Conservation (phyloP, 1,284 basidiomycete genomes). For the Sporisorium graminicola region DNA sequence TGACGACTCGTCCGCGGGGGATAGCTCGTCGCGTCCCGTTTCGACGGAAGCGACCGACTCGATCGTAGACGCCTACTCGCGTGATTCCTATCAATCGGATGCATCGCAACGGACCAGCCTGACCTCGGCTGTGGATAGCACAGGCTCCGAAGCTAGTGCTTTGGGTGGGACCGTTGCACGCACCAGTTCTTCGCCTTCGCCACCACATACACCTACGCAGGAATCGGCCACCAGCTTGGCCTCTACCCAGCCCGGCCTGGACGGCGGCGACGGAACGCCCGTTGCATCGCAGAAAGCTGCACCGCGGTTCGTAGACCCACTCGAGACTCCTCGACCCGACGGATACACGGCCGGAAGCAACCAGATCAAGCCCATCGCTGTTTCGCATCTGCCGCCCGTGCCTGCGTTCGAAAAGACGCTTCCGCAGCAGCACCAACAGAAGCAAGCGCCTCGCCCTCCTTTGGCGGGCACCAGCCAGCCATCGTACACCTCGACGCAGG, state of each 20-base stretch:
- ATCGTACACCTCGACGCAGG: conserved; percentile 10
- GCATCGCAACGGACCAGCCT: conserved; percentile 57
- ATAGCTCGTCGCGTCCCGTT: conserved; percentile 42
- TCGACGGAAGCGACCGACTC: conserved; percentile 62
- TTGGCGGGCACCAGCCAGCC: conserved; percentile 12
- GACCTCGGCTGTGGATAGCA: conserved; percentile 49
- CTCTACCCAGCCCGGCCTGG: background rate
- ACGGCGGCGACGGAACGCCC: too few relatives aligned
- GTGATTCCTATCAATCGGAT: conserved; percentile 61
- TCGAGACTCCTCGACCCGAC: conserved; percentile 20
- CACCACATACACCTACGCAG: conserved; percentile 58
- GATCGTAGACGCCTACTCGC: conserved; percentile 59
- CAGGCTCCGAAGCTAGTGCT: conserved; percentile 16
- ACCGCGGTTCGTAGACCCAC: conserved; percentile 7
- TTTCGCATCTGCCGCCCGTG: conserved; percentile 53
- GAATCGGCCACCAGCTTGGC: conserved; percentile 16
- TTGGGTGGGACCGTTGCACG: conserved; percentile 1
- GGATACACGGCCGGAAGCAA: conserved; percentile 7
- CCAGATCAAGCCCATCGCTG: conserved; percentile 51
- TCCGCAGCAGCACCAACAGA: conserved; percentile 25
- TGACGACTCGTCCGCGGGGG: conserved; percentile 40
- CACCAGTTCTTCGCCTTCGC: conserved; percentile 18
- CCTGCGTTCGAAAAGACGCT: conserved; percentile 56
- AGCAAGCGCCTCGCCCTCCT: conserved; percentile 18
- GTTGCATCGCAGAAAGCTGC: background rate